Base-by-base conservation (phyloP, 2,329 filamentous ascomycete species). In the Fonsecaea nubica region DNA sequence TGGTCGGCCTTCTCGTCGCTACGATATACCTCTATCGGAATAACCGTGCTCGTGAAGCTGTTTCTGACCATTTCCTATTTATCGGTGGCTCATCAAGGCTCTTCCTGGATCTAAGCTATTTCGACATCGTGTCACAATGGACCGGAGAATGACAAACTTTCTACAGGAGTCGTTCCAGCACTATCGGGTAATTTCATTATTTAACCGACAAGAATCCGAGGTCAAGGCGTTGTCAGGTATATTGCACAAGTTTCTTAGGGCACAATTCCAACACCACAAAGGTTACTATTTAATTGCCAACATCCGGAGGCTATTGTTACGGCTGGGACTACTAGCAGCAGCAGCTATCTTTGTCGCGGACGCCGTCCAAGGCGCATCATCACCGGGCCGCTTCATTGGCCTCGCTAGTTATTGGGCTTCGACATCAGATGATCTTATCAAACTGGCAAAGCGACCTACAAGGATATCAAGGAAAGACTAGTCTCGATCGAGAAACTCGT, bases 401-500 rank as follows among this genome's bases (percentile, higher is more conserved):
- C 76, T 91, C 18, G 78, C 89, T 10, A 83, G 85, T 40, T 91
- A 90, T 75, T 91, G 89, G 89, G 76, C 77, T 73, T 75, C 82
- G 74, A 67, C 85, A 30, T 69, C 80, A 65, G 74, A 73, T 3
- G 84, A 84, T 5, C 76, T 87, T 3, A 78, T 79, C 18, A 78
- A 79, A 58, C 77, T 86, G 36, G 79, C 81, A 2, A 77, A 25
- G 21, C 77, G 30, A 83, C 85, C 54, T 36, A 35, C 7, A 32
- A 36, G 35, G 25, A 55, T 33, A 35, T 33, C 13, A 36, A 25
- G 10, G 21, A 55, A 36, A 55, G 7, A 36, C 77, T 91, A 35
- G 85, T 90, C 42, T 86, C 90, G 71, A 86, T 88, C 0, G 89
- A 91, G 72, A 69, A 77, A 18, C 67, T 77, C n/a, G 66, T 86